Evolutionary conservation across 495 filamentous ascomycete species (phyloP).

Genomic region (Penicillium silybi): DNA sequence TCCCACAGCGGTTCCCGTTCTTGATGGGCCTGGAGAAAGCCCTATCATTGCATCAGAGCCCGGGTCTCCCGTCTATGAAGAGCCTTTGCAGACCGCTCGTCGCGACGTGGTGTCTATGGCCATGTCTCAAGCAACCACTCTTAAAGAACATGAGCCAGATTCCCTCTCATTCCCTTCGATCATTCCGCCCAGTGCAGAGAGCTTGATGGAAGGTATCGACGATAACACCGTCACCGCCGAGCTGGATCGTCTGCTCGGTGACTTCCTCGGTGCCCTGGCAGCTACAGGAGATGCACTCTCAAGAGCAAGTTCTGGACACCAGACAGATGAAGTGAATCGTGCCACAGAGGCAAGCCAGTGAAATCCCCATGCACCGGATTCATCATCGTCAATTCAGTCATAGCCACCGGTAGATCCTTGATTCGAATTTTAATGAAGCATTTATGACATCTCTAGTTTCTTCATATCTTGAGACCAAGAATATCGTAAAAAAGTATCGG

Average conservation of each 20-base stretch:
- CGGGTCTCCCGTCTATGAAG: slow-evolving; percentile 28
- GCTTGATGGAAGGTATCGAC: slow-evolving; percentile 31
- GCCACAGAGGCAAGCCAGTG: neutral
- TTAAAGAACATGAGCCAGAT: slow-evolving; percentile 3
- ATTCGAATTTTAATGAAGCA: neutral
- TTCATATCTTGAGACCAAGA: neutral
- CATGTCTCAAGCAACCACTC: neutral
- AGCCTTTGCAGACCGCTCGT: slow-evolving; percentile 21
- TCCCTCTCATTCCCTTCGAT: slow-evolving; percentile 32
- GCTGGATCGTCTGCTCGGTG: slow-evolving; percentile 35
- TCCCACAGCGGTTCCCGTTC: slow-evolving; percentile 12
- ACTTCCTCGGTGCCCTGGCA: slow-evolving; percentile 36
- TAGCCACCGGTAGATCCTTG: neutral
- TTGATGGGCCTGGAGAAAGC: slow-evolving; percentile 4
- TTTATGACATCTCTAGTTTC: neutral
- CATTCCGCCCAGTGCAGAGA: slow-evolving; percentile 30
- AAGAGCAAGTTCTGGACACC: slow-evolving; percentile 5
- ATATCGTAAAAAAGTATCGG: neutral
- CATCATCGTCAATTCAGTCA: neutral
- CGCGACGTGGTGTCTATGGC: slow-evolving; percentile 1
- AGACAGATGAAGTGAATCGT: slow-evolving; percentile 2
- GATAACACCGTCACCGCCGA: slow-evolving; percentile 32
- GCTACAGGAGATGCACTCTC: slow-evolving; percentile 35
- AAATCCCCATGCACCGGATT: neutral
- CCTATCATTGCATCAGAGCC: slow-evolving; percentile 18